These are phyloP conservation scores for Odonthalia washingtoniensis DNA, from an alignment of 31 red algal genomes.

Conservation along the genomic window DNA sequence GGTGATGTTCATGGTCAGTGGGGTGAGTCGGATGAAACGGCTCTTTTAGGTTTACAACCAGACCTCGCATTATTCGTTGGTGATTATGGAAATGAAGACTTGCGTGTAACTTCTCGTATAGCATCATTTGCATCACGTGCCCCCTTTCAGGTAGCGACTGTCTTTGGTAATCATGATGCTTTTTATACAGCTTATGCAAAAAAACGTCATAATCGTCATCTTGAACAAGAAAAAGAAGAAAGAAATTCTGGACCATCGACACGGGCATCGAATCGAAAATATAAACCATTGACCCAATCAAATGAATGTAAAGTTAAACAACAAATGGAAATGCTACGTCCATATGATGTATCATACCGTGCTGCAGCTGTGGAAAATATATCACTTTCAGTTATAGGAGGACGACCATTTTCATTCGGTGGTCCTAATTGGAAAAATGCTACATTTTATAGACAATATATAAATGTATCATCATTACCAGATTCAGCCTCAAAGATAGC, in stretches of 20 bases:
- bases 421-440: slow-evolving; percentile 83
- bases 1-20: slow-evolving; percentile 87
- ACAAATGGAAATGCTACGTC: slow-evolving; percentile 54
- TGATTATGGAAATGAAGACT: slow-evolving; percentile 88
- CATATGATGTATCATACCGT: slow-evolving; percentile 66
- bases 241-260: too few relatives aligned
- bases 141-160: slow-evolving; percentile 45
- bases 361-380: slow-evolving; percentile 34
- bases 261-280: too few relatives aligned
- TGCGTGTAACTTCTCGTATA: slow-evolving; percentile 51
- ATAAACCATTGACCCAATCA: slow-evolving; percentile 47
- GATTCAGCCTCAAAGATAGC: slow-evolving; percentile 65
- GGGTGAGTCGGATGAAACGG: slow-evolving; percentile 55
- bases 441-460: slow-evolving; percentile 68
- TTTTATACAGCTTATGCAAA: slow-evolving; percentile 62
- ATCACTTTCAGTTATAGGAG: slow-evolving; percentile 71
- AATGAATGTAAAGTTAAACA: slow-evolving; percentile 56
- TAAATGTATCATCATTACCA: slow-evolving; percentile 46
- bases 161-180: slow-evolving; percentile 93
- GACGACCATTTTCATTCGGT: slow-evolving; percentile 72
- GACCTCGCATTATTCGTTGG: slow-evolving; percentile 81
- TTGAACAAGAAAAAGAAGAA: too few relatives aligned
- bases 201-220: slow-evolving; percentile 37
- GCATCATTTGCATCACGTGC: slow-evolving; percentile 32
- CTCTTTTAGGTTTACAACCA: slow-evolving; percentile 56